Percentiles rank a stretch among this genome's conserved stretches.
Conservation (phyloP, 192 early-diverging fungal species). For the Backusella luteola region DNA sequence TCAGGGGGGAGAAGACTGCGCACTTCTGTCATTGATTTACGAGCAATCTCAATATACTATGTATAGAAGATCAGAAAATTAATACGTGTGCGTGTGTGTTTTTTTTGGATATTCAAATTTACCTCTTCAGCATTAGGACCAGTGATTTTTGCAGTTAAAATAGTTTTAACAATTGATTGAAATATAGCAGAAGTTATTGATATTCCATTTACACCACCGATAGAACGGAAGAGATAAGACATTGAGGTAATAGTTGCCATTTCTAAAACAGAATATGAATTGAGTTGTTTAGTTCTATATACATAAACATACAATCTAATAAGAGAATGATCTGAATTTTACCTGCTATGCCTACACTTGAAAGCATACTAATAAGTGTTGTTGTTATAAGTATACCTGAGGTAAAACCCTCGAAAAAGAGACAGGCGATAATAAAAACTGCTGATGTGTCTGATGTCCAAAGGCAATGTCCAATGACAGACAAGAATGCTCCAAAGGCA, state of each 20-base stretch:
- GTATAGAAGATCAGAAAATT: background rate
- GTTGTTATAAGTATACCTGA: conserved; percentile 53
- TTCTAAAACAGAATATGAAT: conserved; percentile 26
- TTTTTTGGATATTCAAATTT: background rate
- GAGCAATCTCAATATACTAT: conserved; percentile 32
- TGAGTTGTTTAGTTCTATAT: background rate
- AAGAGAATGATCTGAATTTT: background rate
- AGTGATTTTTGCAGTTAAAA: background rate
- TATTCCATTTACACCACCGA: conserved; percentile 57
- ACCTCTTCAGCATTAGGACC: conserved; percentile 17
- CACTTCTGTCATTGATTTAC: conserved; percentile 33
- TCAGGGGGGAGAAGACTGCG: conserved; percentile 21
- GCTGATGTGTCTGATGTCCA: conserved; percentile 49
- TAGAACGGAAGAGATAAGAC: conserved; percentile 45
- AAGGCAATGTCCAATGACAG: conserved; percentile 50
- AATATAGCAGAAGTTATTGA: conserved; percentile 42
- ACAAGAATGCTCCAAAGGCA: conserved; percentile 49
- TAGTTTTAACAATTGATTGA: conserved; percentile 25
- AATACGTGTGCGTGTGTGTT: background rate
- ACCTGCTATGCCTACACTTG: conserved; percentile 48
- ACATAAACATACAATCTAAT: background rate
- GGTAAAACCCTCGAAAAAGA: conserved; percentile 49
- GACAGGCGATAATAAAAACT: conserved; percentile 1
- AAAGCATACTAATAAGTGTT: conserved; percentile 49
- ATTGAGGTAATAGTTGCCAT: conserved; percentile 51